Percentiles rank a stretch among this genome's conserved stretches.
These are phyloP conservation scores for Myxozyma neglecta DNA, from an alignment of 805 yeast genomes.

Conservation along the genomic window DNA sequence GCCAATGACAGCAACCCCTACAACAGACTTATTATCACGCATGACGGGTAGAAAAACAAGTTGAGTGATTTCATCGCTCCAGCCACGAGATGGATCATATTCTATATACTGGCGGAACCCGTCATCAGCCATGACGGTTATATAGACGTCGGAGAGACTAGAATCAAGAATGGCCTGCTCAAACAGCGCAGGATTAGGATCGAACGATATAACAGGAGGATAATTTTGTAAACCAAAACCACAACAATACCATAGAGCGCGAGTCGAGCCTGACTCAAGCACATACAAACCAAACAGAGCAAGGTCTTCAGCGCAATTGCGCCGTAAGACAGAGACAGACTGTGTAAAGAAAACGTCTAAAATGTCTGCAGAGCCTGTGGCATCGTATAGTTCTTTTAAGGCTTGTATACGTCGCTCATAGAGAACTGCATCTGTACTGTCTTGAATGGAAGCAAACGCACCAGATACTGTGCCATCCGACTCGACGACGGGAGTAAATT, in stretches of 20 bases:
- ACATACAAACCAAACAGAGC: constrained; percentile 28
- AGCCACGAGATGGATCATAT: constrained; percentile 30
- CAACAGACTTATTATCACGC: constrained; percentile 29
- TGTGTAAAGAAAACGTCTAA: constrained; percentile 18
- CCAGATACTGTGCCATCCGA: constrained; percentile 37
- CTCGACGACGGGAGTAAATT: constrained; percentile 27
- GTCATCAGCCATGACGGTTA: constrained; percentile 21
- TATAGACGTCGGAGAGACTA: constrained; percentile 21
- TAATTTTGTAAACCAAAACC: constrained; percentile 21
- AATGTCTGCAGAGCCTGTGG: constrained; percentile 22
- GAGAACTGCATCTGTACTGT: constrained; percentile 37
- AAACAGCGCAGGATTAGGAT: constrained; percentile 17
- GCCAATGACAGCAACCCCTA: constrained; percentile 31
- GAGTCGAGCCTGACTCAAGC: constrained; percentile 7
- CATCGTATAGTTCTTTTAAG: constrained; percentile 25
- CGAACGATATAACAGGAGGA: constrained; percentile 15
- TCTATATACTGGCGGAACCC: constrained; percentile 21
- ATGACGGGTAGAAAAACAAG: constrained; percentile 29
- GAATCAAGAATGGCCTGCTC: constrained; percentile 30
- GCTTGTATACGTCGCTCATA: constrained; percentile 28
- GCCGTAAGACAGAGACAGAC: constrained; percentile 21
- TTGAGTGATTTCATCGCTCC: constrained; percentile 25
- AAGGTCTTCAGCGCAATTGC: constrained; percentile 26
- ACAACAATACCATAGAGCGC: constrained; percentile 16
- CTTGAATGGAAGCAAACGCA: constrained; percentile 29